phyloP scores from a whole-genome alignment of 352 stramenopile species.

The Phytophthora fragariae region DNA sequence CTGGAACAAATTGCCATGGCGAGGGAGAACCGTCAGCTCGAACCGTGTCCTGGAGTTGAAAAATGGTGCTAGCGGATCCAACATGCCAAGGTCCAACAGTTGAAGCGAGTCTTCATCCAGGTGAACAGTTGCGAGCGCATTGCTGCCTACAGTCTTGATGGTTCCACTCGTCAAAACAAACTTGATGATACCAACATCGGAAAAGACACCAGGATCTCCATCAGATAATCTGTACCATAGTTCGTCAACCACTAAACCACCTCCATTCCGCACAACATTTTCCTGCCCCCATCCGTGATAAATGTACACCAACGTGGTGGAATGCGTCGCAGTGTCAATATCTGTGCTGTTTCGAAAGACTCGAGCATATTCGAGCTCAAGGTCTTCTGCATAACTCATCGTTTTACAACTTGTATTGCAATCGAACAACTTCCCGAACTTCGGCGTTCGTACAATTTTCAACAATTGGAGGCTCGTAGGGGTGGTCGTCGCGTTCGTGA shows the following conservation, averaged over 20 bases:
- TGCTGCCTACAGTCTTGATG: slow-evolving; percentile 11
- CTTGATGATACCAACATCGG: slow-evolving; percentile 32
- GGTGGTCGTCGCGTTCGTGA: slow-evolving; percentile 14
- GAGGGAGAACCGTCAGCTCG: slow-evolving; percentile 46
- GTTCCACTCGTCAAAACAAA: slow-evolving; percentile 33
- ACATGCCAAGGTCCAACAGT: slow-evolving; percentile 38
- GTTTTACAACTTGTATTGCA: slow-evolving; percentile 38
- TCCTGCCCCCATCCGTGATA: slow-evolving; percentile 44
- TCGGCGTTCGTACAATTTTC: slow-evolving; percentile 54
- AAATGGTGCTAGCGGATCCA: slow-evolving; percentile 54
- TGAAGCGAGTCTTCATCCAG: slow-evolving; percentile 66
- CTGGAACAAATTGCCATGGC: slow-evolving; percentile 62
- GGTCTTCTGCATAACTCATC: neutral
- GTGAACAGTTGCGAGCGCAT: slow-evolving; percentile 31
- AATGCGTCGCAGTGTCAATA: slow-evolving; percentile 39
- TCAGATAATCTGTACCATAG: slow-evolving; percentile 64
- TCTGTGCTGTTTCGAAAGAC: slow-evolving; percentile 31
- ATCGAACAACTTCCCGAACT: slow-evolving; percentile 67
- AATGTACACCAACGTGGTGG: slow-evolving; percentile 62
- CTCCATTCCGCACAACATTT: neutral
- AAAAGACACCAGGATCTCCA: slow-evolving; percentile 41
- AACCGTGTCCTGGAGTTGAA: slow-evolving; percentile 43
- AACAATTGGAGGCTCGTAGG: slow-evolving; percentile 33
- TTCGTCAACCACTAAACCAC: slow-evolving; percentile 40
- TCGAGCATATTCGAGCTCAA: slow-evolving; percentile 11